Percentiles rank a stretch among this genome's conserved stretches.
Evolutionary conservation across 306 rosid species (phyloP).

Genomic region (Cicer cuneatum): DNA sequence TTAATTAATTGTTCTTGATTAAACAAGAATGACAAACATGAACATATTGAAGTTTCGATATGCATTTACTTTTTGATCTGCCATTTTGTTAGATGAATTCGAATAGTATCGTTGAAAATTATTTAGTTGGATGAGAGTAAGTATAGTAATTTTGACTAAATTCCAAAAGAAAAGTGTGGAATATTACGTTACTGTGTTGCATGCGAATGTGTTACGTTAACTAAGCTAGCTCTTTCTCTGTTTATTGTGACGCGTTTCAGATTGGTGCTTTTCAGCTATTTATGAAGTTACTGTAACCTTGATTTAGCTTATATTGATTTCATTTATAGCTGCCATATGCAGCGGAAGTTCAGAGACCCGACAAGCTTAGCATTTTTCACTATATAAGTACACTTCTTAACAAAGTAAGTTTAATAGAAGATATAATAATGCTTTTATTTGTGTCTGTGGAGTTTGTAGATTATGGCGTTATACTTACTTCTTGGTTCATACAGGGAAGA

Average conservation of each 20-base stretch:
- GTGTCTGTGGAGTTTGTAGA: neutral
- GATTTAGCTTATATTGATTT: conserved; percentile 46
- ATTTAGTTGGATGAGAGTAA: neutral
- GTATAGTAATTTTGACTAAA: conserved; percentile 23
- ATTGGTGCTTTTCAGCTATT: conserved; percentile 39
- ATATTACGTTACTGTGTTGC: conserved; percentile 22
- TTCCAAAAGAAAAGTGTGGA: neutral
- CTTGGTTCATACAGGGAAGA: conserved; percentile 43
- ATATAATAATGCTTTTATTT: conserved; percentile 5
- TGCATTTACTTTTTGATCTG: conserved; percentile 37
- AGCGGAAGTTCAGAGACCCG: conserved; percentile 34
- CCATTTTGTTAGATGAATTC: conserved; percentile 27
- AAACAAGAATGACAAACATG: conserved; percentile 16
- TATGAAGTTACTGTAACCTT: conserved; percentile 38
- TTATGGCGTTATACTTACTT: conserved; percentile 38
- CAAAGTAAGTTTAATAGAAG: conserved; percentile 43
- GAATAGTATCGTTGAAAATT: neutral
- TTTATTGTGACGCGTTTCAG: conserved; percentile 43
- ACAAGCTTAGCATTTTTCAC: conserved; percentile 23
- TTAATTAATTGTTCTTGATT: neutral
- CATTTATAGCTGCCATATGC: conserved; percentile 36
- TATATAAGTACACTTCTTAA: conserved; percentile 36
- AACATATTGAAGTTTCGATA: conserved; percentile 30
- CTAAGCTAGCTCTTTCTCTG: conserved; percentile 37
- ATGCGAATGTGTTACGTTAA: conserved; percentile 4